Conservation (phyloP, 192 early-diverging fungal species). For the Umbelopsis sp. region DNA sequence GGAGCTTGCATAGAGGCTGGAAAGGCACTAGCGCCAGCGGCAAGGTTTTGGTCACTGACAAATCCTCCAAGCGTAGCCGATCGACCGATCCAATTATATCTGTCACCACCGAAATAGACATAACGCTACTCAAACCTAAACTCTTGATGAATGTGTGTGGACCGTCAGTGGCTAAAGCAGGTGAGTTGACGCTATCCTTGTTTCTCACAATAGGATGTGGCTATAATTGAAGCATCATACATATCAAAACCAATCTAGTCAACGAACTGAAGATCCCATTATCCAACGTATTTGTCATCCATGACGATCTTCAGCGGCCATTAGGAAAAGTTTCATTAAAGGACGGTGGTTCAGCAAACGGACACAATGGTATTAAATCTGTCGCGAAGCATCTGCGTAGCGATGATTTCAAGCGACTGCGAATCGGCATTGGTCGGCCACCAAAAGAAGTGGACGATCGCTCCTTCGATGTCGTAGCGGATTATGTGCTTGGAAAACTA, state of each 20-base stretch:
- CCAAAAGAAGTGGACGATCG: constrained; percentile 25
- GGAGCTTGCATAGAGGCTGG: constrained; percentile 41
- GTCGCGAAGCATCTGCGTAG: constrained; percentile 54
- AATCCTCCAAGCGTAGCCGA: background rate
- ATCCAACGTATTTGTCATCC: constrained; percentile 60
- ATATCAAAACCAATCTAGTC: constrained; percentile 30
- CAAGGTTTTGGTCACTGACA: background rate
- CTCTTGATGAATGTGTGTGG: constrained; percentile 76
- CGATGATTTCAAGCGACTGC: constrained; percentile 58
- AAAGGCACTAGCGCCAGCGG: constrained; percentile 21
- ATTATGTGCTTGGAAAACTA: constrained; percentile 63
- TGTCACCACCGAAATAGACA: constrained; percentile 27
- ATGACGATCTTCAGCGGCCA: constrained; percentile 76
- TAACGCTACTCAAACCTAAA: constrained; percentile 65
- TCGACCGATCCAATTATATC: background rate
- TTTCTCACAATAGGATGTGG: no score
- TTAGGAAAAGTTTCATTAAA: constrained; percentile 66
- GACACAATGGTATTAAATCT: constrained; percentile 79
- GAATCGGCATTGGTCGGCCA: constrained; percentile 75
- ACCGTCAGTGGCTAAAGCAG: constrained; percentile 58
- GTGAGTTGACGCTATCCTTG: constrained; percentile 35
- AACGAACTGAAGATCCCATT: constrained; percentile 46
- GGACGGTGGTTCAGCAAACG: constrained; percentile 62
- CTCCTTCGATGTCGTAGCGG: constrained; percentile 47
- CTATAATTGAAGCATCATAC: background rate